Conservation (phyloP, 805 yeast genomes). For the Sugiyamaella valdiviana region DNA sequence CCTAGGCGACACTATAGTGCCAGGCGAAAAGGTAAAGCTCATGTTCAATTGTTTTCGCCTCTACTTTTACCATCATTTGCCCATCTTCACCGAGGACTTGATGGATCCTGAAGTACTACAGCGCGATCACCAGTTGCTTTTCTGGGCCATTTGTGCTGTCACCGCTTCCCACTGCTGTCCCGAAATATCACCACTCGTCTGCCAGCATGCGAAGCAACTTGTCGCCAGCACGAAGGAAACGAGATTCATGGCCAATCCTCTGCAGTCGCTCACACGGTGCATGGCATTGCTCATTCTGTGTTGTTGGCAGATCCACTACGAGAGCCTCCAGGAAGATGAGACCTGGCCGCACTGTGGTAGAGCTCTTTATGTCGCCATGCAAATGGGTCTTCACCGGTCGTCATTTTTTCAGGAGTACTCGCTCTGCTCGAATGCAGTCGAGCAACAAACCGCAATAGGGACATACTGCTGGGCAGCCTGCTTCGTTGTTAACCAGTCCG, state of each 20-base stretch:
- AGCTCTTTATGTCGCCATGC: slow-evolving; percentile 10
- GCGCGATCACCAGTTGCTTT: slow-evolving; percentile 1
- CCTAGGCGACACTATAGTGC: slow-evolving; percentile 6
- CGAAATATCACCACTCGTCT: slow-evolving; percentile 2
- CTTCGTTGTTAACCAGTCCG: slow-evolving; percentile 7
- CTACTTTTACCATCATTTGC: slow-evolving; percentile 4
- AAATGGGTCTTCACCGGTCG: slow-evolving; percentile 13
- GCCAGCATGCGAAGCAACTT: slow-evolving; percentile 2
- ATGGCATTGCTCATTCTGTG: slow-evolving; percentile 9
- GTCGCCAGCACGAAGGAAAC: slow-evolving; percentile 1
- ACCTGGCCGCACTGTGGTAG: slow-evolving; percentile 9
- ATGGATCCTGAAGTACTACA: slow-evolving; percentile 7
- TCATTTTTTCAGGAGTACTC: slow-evolving; percentile 10
- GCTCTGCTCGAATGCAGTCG: slow-evolving; percentile 1
- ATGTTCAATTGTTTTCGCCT: slow-evolving; percentile 7
- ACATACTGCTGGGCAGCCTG: slow-evolving; percentile 8
- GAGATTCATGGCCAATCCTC: slow-evolving; percentile 2
- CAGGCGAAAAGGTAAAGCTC: background rate
- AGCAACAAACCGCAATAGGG: slow-evolving; percentile 1
- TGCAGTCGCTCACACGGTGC: slow-evolving; percentile 3
- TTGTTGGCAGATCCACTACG: slow-evolving; percentile 5
- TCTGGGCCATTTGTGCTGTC: slow-evolving; percentile 13
- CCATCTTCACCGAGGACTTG: slow-evolving; percentile 7
- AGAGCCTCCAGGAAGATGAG: slow-evolving; percentile 10
- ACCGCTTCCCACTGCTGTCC: slow-evolving; percentile 3